A percentile compares a stretch with the other conserved stretches of the same genome.
Conservation (phyloP, 352 stramenopile species). For the Pelagophyceae sp. region DNA sequence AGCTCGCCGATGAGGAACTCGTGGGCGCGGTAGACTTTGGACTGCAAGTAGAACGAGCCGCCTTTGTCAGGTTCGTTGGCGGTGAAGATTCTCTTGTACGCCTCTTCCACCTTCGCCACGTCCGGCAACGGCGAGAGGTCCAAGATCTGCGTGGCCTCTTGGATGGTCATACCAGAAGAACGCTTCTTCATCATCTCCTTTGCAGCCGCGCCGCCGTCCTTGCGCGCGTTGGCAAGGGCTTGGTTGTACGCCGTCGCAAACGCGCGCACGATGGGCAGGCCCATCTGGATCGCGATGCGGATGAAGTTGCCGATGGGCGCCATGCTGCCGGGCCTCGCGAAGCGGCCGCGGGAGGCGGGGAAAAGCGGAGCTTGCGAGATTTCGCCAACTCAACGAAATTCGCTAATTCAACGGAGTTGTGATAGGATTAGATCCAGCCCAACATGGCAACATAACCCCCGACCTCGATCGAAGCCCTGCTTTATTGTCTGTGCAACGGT, state of each 20-base stretch:
- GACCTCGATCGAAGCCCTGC: no score
- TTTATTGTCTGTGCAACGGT: no score
- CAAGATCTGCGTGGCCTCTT: constrained; percentile 35
- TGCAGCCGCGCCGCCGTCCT: constrained; percentile 5
- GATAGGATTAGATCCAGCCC: background rate
- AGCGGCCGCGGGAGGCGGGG: no score
- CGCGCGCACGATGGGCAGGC: constrained; percentile 20
- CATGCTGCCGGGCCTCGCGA: background rate
- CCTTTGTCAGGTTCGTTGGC: constrained; percentile 39
- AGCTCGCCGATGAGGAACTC: constrained; percentile 33
- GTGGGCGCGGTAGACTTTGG: constrained; percentile 40
- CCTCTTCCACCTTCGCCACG: constrained; percentile 20
- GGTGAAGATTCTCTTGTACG: constrained; percentile 37
- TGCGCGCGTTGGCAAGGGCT: constrained; percentile 20
- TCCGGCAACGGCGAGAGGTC: constrained; percentile 30
- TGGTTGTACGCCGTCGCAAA: constrained; percentile 23
- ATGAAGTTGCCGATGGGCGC: constrained; percentile 11
- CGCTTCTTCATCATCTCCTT: constrained; percentile 17
- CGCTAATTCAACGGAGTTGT: background rate
- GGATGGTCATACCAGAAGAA: constrained; percentile 27
- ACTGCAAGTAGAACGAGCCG: constrained; percentile 44
- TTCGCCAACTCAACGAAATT: background rate
- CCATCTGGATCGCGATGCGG: constrained; percentile 13
- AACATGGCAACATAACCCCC: background rate
- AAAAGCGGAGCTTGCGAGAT: background rate